These are phyloP conservation scores for Saturnispora sekii DNA, from an alignment of 805 yeast genomes.

Conservation along the genomic window DNA sequence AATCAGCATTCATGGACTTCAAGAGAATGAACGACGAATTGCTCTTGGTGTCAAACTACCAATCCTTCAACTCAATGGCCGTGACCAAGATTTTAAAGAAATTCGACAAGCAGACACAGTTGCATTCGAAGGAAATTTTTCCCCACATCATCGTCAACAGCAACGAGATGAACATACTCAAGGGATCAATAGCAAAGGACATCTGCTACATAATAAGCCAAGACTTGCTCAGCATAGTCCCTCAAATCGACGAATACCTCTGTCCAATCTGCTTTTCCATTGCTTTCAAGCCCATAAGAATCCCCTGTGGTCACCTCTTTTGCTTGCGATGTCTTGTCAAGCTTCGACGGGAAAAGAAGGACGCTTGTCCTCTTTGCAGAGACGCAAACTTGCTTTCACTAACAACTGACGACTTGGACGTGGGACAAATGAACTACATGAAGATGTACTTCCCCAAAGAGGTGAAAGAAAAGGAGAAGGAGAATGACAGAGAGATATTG, in stretches of 20 bases:
- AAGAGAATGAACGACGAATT: slow-evolving; percentile 43
- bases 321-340: slow-evolving; percentile 67
- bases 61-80: slow-evolving; percentile 53
- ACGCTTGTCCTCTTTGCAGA: slow-evolving; percentile 62
- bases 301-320: slow-evolving; percentile 57
- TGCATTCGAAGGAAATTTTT: slow-evolving; percentile 37
- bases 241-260: slow-evolving; percentile 66
- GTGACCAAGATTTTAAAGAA: slow-evolving; percentile 61
- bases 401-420: slow-evolving; percentile 50
- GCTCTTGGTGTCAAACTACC: slow-evolving; percentile 49
- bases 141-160: slow-evolving; percentile 27
- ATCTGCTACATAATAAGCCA: slow-evolving; percentile 48
- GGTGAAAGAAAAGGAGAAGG: slow-evolving; percentile 50
- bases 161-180: slow-evolving; percentile 15
- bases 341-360: slow-evolving; percentile 47
- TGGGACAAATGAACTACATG: slow-evolving; percentile 41
- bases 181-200: slow-evolving; percentile 38
- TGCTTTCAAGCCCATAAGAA: slow-evolving; percentile 62
- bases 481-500: slow-evolving; percentile 39
- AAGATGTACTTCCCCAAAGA: slow-evolving; percentile 57
- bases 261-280: slow-evolving; percentile 66
- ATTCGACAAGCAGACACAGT: slow-evolving; percentile 62
- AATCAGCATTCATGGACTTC: slow-evolving; percentile 39
- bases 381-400: slow-evolving; percentile 46
- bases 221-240: slow-evolving; percentile 46